Percentiles rank a stretch among this genome's conserved stretches.
Evolutionary conservation across 169 alveolate species (phyloP).

Genomic region (Cryptosporidium parvum): DNA sequence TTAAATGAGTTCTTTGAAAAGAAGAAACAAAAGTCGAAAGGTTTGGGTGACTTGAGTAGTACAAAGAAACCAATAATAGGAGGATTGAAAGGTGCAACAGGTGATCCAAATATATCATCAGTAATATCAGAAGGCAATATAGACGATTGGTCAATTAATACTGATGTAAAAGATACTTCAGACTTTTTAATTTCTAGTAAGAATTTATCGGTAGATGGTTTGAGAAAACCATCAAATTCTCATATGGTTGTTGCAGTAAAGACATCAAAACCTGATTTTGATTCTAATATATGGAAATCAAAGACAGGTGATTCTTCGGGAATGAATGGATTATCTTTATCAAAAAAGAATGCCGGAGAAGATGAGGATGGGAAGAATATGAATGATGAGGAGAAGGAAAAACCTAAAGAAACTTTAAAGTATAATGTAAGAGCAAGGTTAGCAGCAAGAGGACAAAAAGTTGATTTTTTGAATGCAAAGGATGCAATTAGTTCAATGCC

Average conservation of each 20-base stretch:
- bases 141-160: conserved; percentile 64
- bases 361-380: not conserved
- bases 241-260: conserved; percentile 69
- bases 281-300: conserved; percentile 72
- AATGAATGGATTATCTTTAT: not conserved
- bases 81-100: conserved; percentile 17
- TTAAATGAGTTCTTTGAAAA: conserved; percentile 68
- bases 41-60: conserved; percentile 26
- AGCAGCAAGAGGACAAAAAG: conserved; percentile 75
- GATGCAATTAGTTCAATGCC: conserved; percentile 69
- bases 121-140: conserved; percentile 44
- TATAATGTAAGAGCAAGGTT: conserved; percentile 72
- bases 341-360: not conserved
- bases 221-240: conserved; percentile 25
- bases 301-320: conserved; percentile 44
- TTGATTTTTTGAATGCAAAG: conserved; percentile 44
- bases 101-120: conserved; percentile 29
- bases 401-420: conserved; percentile 57
- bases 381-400: conserved; percentile 9
- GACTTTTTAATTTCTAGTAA: conserved; percentile 17
- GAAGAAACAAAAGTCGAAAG: conserved; percentile 63
- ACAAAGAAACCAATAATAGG: conserved; percentile 32
- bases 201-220: conserved; percentile 13
- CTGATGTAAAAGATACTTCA: conserved; percentile 40
- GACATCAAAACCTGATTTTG: conserved; percentile 74